These are phyloP conservation scores for Metschnikowia santaceciliae DNA, from an alignment of 805 yeast species.

Conservation along the genomic window DNA sequence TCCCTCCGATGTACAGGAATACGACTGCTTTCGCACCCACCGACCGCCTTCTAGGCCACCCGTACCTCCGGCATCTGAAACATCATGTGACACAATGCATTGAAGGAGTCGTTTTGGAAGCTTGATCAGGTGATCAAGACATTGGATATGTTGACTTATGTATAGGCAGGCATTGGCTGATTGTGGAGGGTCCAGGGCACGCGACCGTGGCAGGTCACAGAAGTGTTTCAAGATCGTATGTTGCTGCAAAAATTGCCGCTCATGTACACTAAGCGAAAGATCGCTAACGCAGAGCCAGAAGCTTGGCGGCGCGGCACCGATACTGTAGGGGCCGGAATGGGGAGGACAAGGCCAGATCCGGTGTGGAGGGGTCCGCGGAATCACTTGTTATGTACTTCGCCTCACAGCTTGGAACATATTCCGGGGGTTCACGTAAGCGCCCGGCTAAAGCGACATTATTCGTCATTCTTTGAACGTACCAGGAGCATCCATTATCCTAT, in stretches of 20 bases:
- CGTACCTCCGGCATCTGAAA: neutral
- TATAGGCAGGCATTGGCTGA: too few relatives aligned
- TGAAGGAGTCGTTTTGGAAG: too few relatives aligned
- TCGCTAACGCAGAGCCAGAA: neutral
- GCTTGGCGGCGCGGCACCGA: neutral
- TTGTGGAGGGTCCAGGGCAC: neutral
- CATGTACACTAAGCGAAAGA: neutral
- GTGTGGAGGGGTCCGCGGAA: neutral
- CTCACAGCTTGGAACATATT: neutral
- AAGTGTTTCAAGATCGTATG: neutral
- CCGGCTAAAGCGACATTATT: neutral
- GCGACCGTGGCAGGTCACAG: neutral
- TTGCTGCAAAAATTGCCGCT: neutral
- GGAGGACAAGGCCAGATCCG: neutral
- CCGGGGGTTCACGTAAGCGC: neutral
- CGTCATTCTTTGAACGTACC: neutral
- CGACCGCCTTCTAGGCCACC: neutral
- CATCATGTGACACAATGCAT: too few relatives aligned
- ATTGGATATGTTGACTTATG: too few relatives aligned
- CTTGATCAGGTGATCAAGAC: too few relatives aligned
- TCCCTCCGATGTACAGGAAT: neutral
- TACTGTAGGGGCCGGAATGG: neutral
- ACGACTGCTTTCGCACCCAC: neutral
- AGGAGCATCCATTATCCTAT: neutral
- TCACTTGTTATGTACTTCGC: neutral